Base-by-base conservation (phyloP, 139 green algal genomes). In the Helicosporidium sp. region DNA sequence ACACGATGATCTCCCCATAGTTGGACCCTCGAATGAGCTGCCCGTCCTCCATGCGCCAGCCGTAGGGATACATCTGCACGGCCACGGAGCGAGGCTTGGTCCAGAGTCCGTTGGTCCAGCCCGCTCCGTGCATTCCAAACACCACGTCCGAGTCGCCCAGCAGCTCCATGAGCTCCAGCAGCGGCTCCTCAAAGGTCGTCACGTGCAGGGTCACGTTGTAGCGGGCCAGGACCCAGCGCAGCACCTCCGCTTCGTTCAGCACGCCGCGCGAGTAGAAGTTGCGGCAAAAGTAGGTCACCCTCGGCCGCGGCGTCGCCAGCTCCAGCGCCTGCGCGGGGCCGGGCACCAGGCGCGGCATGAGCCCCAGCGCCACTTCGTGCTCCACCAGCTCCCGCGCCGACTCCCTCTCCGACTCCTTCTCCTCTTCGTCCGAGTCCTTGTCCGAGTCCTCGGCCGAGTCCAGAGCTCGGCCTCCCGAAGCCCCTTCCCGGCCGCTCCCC, bases 201-300 rank as follows among this genome's bases (percentile, higher is more conserved):
- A 68, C 53, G 6, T 48, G 26, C n/a, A 68, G 43, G 8, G 60
- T 68, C 35, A 68, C 53, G 44, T 68, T 62, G 52, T 68, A 68
- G 15, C 23, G 34, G 7, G 29, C 13, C 22, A 68, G 54, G 24
- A 68, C 50, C 41, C 62, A 68, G 15, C 31, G 35, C 31, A 68
- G 41, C 4, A 68, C 41, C 47, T 62, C 52, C 26, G 43, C 34
- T 28, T 68, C 53, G 46, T 68, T 68, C 8, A 62, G 25, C 31
- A 68, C 54, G 27, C 60, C 51, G 23, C 60, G 46, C 4, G 47
- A 58, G 40, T 58, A 67, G 46, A 62, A 61, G 52, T 58, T 61
- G 28, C 60, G 52, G 26, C 45, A 58, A 52, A 67, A 62, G 47
- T 67, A 67, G 28, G 60, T 61, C 7, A 67, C 60, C 48, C 61